Conservation (phyloP, 2,329 filamentous ascomycete genomes). For the Fusarium sterilihyphosum region DNA sequence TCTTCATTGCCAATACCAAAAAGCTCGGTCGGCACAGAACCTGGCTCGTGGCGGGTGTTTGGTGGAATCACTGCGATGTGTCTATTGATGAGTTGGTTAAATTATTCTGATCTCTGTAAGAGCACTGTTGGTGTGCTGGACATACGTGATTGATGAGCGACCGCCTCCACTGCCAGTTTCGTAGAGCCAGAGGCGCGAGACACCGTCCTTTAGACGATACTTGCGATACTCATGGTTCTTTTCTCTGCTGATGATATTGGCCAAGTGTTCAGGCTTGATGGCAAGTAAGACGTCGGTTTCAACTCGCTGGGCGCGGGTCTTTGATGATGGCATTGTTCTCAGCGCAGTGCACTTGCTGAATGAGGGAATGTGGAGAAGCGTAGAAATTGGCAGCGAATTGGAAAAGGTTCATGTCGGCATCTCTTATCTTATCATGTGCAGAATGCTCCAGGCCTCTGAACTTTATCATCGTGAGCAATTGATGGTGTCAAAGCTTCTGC, state of each 20-base stretch:
- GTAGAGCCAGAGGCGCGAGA: constrained; percentile 43
- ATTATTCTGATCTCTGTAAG: background rate
- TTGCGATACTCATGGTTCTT: constrained; percentile 45
- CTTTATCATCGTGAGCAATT: background rate
- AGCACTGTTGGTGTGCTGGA: background rate
- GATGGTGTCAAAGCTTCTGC: no score
- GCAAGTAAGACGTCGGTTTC: constrained; percentile 35
- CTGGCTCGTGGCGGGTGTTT: constrained; percentile 12
- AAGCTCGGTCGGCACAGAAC: constrained; percentile 33
- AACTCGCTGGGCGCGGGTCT: background rate
- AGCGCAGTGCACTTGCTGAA: background rate
- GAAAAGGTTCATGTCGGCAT: no score
- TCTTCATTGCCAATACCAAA: constrained; percentile 43
- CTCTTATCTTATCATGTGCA: background rate
- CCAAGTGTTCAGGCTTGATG: constrained; percentile 34
- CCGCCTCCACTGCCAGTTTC: constrained; percentile 29
- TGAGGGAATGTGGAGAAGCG: background rate
- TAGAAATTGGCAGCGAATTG: no score
- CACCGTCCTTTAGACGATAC: constrained; percentile 36
- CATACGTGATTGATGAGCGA: constrained; percentile 39
- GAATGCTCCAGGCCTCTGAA: background rate
- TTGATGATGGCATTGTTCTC: background rate
- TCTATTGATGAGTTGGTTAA: background rate
- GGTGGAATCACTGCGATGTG: constrained; percentile 27
- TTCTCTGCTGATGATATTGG: constrained; percentile 31